Percentiles rank a stretch among this genome's conserved stretches.
These are phyloP conservation scores for Miscanthus sacchariflorus DNA, from an alignment of 202 grass and related monocot genomes.

Conservation along the genomic window DNA sequence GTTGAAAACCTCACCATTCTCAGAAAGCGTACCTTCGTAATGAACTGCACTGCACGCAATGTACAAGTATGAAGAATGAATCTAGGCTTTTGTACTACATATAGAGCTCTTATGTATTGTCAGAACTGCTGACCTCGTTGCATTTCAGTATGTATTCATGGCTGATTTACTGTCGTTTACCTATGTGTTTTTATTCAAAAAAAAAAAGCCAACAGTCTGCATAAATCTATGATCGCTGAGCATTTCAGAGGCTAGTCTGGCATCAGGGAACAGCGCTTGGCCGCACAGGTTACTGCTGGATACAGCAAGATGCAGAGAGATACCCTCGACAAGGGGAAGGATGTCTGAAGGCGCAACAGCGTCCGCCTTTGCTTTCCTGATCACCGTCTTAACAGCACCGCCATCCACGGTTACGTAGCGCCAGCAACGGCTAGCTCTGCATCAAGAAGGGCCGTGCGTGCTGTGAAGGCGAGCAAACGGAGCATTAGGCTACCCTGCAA, in stretches of 20 bases:
- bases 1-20: no score
- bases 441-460: not conserved
- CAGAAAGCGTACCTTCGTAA: slow-evolving; percentile 58
- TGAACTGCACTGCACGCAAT: slow-evolving; percentile 57
- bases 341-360: slow-evolving; percentile 67
- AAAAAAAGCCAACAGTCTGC: not conserved
- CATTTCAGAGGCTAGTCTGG: no score
- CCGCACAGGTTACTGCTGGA: not conserved
- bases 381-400: slow-evolving; percentile 61
- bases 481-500: not conserved
- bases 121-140: not conserved
- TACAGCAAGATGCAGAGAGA: slow-evolving; percentile 12
- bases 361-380: slow-evolving; percentile 60
- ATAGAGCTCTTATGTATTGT: no score
- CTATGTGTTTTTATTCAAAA: not conserved
- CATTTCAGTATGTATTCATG: not conserved
- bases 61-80: no score
- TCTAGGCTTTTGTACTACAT: no score
- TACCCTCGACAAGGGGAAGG: slow-evolving; percentile 72
- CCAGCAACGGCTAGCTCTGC: slow-evolving; percentile 45
- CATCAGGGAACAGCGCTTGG: not conserved
- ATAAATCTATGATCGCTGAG: not conserved
- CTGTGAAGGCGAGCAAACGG: slow-evolving; percentile 28
- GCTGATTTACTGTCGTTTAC: not conserved
- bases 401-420: slow-evolving; percentile 62